Base-by-base conservation (phyloP, 192 early-diverging fungal species). In the Coemansia sp. region DNA sequence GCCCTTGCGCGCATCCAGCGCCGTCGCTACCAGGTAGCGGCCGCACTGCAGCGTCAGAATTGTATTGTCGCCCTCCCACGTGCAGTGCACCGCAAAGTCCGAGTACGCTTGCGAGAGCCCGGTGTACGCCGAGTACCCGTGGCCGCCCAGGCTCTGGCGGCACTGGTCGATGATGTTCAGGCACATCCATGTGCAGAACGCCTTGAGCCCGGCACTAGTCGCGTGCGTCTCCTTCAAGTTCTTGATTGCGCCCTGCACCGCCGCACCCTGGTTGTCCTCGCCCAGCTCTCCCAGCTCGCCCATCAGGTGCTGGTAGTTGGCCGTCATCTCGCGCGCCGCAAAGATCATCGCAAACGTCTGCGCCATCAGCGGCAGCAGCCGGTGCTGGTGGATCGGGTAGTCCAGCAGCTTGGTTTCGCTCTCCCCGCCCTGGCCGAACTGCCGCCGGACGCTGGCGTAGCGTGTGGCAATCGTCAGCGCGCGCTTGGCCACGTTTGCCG, bases 351-450 rank as follows among this genome's bases (percentile, higher is more conserved):
- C 94, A 78, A 88, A 94, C 8, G 92, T 87, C 83, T 92, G 91
- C 23, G 94, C 92, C 61, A 96, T 83, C 62, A 96, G 80, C 5
- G 94, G 94, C 85, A 96, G 87, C 63, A 96, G 76, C n/a, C 94
- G 90, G 84, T 93, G 86, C 75, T 96, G 94, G 80, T 96, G 94
- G 56, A 96, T 93, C 42, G 89, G 88, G 69, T 96, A 96, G 79
- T 96, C 94, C 48, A 96, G 80, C 62, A 96, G 82, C 77, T 94
- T 94, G 58, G 90, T 95, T 76, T 96, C 94, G 35, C 82, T 76
- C 41, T 88, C 79, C 22, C 84, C 84, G 11, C 85, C 75, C 35
- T 82, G 75, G n/a, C 61, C 85, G 49, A 96, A 96, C 78, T 96
- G 95, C 43, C 95, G 89, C 70, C 95, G 90, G 50, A 96, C 88